These are phyloP conservation scores for Emiliania huxleyi DNA, from an alignment of 78 protist genomes.

Conservation along the genomic window DNA sequence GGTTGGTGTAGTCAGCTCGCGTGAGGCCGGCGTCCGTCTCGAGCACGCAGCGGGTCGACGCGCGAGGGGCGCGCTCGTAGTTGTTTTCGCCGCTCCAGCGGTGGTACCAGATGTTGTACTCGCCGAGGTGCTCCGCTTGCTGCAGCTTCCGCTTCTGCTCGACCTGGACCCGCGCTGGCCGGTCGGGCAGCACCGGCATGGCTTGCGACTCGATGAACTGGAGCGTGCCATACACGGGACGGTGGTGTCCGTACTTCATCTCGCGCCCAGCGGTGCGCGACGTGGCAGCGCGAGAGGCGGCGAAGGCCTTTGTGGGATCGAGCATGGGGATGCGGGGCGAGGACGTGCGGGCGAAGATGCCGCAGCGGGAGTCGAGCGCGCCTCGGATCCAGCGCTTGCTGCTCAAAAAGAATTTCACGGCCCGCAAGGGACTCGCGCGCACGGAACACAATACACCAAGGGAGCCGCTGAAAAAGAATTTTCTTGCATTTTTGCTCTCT, in stretches of 20 bases:
- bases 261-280: too few relatives aligned
- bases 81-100: neutral
- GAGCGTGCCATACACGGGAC: neutral
- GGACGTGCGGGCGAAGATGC: too few relatives aligned
- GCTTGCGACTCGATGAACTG: neutral
- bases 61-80: neutral
- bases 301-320: too few relatives aligned
- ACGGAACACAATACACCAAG: too few relatives aligned
- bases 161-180: slow-evolving; percentile 6
- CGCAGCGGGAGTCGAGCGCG: too few relatives aligned
- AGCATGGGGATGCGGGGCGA: too few relatives aligned
- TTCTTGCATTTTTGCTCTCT: too few relatives aligned
- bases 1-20: slow-evolving; percentile 14
- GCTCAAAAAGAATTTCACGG: too few relatives aligned
- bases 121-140: slow-evolving; percentile 31
- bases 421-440: too few relatives aligned
- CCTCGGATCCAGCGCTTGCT: too few relatives aligned
- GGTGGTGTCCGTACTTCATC: neutral
- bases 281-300: too few relatives aligned
- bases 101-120: slow-evolving; percentile 53
- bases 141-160: neutral
- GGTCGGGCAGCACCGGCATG: neutral
- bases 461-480: too few relatives aligned
- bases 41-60: slow-evolving; percentile 1
- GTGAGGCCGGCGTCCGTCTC: slow-evolving; percentile 38